phyloP scores from a whole-genome alignment of 164 flowering plant species.

The Paratinospora sagittata region DNA sequence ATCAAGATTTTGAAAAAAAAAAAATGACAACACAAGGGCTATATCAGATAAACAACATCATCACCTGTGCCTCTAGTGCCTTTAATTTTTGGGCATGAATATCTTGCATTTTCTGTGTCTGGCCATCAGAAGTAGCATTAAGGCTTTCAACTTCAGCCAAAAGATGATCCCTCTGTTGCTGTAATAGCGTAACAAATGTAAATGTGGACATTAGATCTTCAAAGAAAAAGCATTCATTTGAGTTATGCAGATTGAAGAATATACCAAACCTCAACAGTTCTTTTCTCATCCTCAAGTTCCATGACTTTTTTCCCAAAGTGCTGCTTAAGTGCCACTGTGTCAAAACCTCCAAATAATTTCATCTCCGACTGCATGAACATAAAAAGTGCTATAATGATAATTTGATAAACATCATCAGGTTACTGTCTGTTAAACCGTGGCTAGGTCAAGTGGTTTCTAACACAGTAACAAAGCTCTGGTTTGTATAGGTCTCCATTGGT shows the following conservation, averaged over 20 bases:
- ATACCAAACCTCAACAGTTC: slow-evolving; percentile 65
- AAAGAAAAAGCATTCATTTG: neutral
- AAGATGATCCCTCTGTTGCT: slow-evolving; percentile 87
- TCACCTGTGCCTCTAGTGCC: slow-evolving; percentile 90
- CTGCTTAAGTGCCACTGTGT: slow-evolving; percentile 82
- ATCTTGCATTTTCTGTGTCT: slow-evolving; percentile 87
- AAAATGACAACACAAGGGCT: neutral
- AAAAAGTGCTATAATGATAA: neutral
- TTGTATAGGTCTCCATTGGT: too few species aligned
- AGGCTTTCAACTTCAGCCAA: slow-evolving; percentile 82
- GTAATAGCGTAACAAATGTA: slow-evolving; percentile 24
- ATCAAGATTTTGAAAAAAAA: slow-evolving; percentile 1
- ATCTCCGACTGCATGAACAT: slow-evolving; percentile 74
- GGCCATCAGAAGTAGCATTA: slow-evolving; percentile 79
- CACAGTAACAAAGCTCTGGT: too few species aligned
- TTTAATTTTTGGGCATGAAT: slow-evolving; percentile 77
- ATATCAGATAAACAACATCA: slow-evolving; percentile 5
- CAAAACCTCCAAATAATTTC: slow-evolving; percentile 75
- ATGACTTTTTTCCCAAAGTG: slow-evolving; percentile 90
- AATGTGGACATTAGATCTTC: slow-evolving; percentile 4
- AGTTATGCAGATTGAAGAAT: slow-evolving; percentile 5
- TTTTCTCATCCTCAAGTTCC: slow-evolving; percentile 96
- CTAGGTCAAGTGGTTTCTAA: too few species aligned
- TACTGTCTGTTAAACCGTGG: neutral
- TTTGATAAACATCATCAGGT: neutral